Evolutionary conservation across 2,329 filamentous ascomycete species (phyloP), one percentile per base, ranked within the genome.

Genomic region (Lithohypha guttulata): DNA sequence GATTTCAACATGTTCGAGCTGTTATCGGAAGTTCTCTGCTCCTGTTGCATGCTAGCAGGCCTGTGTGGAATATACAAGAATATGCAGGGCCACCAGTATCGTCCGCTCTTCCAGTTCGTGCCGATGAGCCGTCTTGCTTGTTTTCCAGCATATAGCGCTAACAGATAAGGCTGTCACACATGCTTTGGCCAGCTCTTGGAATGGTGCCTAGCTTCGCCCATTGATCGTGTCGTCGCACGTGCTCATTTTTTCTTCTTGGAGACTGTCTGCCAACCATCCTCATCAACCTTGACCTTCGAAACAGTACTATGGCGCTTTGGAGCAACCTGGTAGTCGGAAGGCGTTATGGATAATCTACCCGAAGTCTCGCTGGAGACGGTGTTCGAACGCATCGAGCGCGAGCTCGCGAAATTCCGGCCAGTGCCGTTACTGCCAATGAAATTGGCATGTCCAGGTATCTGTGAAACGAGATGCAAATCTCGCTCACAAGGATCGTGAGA

Each of bases 401-500:
- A 11, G 14, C 19, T 14, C 7, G 33, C 3, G n/a, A 9, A 9
- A 13, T 19, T n/a, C 10, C 27, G 6, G 35, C 4, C 20, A 15
- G n/a, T 26, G 17, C 39, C 25, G 9, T 25, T 32, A 13, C 31
- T 25, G 11, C 32, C 31, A 28, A 30, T 36, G 23, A 27, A 31
- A 14, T 26, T 31, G 3, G 18, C 15, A 15, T 31, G 26, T 10
- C 32, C 32, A 17, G 42, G 26, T 10, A 53, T 51, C 36, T 52
- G 51, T 11, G 51, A 50, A 39, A 51, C 49, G 37, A 62, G 48
- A 30, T 53, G 49, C 47, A 63, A 41, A 32, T 57, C 56, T 39
- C 58, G 60, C 47, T 63, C 60, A 45, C 60, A 62, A 3, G 60
- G 60, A 41, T 62, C 60, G 28, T 58, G 56, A 21, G 59, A 60